Evolutionary conservation across 352 stramenopile genomes (phyloP), one percentile per base, ranked within the genome.

Genomic region (Pythium rhizo-oryzae): DNA sequence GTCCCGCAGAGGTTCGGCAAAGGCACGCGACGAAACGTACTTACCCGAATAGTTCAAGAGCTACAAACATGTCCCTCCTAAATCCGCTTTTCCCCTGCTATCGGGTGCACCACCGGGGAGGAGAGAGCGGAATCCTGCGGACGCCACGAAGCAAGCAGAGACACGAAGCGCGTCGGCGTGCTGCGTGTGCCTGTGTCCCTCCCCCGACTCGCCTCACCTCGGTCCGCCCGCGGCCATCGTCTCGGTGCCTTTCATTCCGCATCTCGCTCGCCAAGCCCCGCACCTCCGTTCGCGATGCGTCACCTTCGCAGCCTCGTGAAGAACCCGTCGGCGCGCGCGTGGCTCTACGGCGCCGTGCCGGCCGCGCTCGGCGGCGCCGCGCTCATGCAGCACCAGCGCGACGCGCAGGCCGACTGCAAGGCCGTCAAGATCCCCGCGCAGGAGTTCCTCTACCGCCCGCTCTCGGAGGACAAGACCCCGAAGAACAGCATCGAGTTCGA

Each of bases 401-500:
- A 44, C 52, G 46, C 64, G 44, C 24, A 60, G n/a, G 68, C 71
- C 51, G 52, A 75, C 53, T 82, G 77, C 72, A 80, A 79, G 65
- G 72, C 67, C 44, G 52, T 61, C 51, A 69, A 71, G 25, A 80
- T 84, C 61, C 68, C 79, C 0, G 50, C 76, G 15, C 65, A 82
- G 47, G 64, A 84, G 59, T 95, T 93, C 72, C 75, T 95, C 39
- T 89, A 91, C 59, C 53, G 70, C 25, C 75, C 81, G 57, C 64
- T 95, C 62, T 92, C 87, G 21, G 44, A 82, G 51, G 87, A 95
- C 68, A 80, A 82, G 49, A 78, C 69, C 12, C 74, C 84, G 43
- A 82, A 84, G 67, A 70, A 76, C 67, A 89, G 77, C 67, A 76
- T 95, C 66, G 87, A 95, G 76, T 92, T 93, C 33, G 82, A 95